phyloP scores from a whole-genome alignment of 305 asterid species.

The Coffea humblotiana region DNA sequence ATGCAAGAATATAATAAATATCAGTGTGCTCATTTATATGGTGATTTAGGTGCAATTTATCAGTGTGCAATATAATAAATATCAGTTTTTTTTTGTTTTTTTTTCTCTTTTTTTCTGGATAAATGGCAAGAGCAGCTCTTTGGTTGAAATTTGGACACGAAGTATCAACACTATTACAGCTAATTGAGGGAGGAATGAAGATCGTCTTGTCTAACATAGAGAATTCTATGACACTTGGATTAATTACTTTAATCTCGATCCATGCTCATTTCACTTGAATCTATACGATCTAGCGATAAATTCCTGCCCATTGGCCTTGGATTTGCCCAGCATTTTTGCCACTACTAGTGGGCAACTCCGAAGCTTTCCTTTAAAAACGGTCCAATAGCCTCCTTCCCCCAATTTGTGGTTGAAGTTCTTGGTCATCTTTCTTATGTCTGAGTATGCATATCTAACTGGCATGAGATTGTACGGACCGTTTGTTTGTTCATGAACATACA shows the following conservation, averaged over 20 bases:
- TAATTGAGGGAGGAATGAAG: too few species aligned
- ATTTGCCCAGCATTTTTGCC: slow-evolving; percentile 12
- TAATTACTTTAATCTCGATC: too few species aligned
- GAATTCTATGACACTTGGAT: neutral
- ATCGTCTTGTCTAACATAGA: neutral
- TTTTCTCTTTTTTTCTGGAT: too few species aligned
- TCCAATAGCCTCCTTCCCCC: slow-evolving; percentile 42
- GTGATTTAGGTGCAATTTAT: too few species aligned
- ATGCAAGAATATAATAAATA: too few species aligned
- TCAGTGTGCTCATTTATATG: too few species aligned
- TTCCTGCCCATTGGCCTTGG: slow-evolving; percentile 3
- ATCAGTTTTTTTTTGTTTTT: too few species aligned
- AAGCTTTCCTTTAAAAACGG: slow-evolving; percentile 17
- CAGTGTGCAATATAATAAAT: too few species aligned
- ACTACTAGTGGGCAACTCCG: slow-evolving; percentile 12
- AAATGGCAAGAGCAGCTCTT: too few species aligned
- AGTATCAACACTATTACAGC: too few species aligned
- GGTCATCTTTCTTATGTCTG: slow-evolving; percentile 43
- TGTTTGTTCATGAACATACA: too few species aligned
- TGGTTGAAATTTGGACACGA: too few species aligned
- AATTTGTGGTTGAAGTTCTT: slow-evolving; percentile 34
- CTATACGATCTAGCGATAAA: slow-evolving; percentile 8
- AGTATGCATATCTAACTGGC: slow-evolving; percentile 37
- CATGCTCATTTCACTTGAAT: neutral
- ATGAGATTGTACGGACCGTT: slow-evolving; percentile 1